A percentile compares a stretch with the other conserved stretches of the same genome.
Evolutionary conservation across 306 rosid species (phyloP).

Genomic region (Vicia faba): DNA sequence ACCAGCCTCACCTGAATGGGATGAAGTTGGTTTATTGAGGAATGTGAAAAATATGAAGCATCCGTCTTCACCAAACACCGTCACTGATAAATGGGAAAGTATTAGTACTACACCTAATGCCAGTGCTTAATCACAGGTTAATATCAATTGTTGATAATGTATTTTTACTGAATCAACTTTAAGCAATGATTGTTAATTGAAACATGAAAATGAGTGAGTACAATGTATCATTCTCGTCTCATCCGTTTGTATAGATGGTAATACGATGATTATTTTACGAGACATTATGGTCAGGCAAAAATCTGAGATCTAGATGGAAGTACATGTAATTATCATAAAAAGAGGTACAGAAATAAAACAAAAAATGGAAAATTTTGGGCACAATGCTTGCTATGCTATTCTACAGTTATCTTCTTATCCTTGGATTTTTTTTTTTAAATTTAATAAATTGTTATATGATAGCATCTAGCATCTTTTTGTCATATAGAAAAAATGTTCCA

Average conservation of each 20-base stretch:
- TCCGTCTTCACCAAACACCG: conserved; percentile 46
- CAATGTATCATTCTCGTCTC: not conserved
- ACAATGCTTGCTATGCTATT: not conserved
- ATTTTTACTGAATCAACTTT: conserved; percentile 26
- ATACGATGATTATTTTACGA: conserved; percentile 1
- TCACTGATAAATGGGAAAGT: conserved; percentile 50
- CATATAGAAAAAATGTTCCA: not conserved
- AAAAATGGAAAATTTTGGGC: not conserved
- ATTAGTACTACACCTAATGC: conserved; percentile 41
- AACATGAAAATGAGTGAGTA: conserved; percentile 8
- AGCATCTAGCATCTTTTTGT: not conserved
- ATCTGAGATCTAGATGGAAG: conserved; percentile 5
- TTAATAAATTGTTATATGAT: not conserved
- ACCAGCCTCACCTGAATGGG: conserved; percentile 46
- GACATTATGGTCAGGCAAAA: conserved; percentile 1
- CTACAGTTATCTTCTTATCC: not conserved
- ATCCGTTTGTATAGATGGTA: conserved; percentile 25
- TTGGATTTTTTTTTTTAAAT: not conserved
- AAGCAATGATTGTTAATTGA: conserved; percentile 12
- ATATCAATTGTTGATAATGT: conserved; percentile 27
- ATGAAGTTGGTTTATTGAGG: conserved; percentile 51
- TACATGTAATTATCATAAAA: not conserved
- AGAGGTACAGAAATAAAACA: not conserved
- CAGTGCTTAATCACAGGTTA: conserved; percentile 32
- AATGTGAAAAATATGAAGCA: conserved; percentile 30